These are phyloP conservation scores for Fragaria vesca DNA, from an alignment of 306 rosid genomes.

Conservation along the genomic window DNA sequence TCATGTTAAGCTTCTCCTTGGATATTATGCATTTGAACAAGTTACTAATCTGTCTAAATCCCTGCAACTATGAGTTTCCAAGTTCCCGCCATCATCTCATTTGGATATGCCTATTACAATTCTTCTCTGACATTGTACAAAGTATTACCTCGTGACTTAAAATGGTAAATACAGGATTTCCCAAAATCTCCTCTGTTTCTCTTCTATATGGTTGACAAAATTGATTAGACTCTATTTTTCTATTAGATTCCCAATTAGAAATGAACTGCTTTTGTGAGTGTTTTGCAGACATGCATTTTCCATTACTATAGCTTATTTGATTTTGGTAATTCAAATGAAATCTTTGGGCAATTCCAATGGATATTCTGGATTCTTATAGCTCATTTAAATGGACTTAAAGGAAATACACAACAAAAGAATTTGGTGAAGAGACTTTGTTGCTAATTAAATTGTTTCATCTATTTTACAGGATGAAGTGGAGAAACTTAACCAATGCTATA, in stretches of 20 bases:
- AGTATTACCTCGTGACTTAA: neutral
- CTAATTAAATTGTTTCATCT: neutral
- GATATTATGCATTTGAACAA: neutral
- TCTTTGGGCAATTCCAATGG: neutral
- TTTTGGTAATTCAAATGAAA: neutral
- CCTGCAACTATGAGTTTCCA: neutral
- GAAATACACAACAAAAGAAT: neutral
- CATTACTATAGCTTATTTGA: neutral
- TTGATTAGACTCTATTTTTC: neutral
- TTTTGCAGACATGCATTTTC: neutral
- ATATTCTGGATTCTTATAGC: neutral
- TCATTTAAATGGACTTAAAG: neutral
- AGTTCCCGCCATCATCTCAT: neutral
- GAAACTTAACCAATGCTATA: constrained; percentile 40
- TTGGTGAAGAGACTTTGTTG: neutral
- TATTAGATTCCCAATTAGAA: neutral
- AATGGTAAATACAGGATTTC: neutral
- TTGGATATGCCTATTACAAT: neutral
- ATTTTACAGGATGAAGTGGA: constrained; percentile 47
- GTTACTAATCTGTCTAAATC: neutral
- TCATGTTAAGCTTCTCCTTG: neutral
- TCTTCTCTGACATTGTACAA: neutral
- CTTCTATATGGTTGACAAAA: neutral
- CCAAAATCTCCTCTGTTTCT: neutral
- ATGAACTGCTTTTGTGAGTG: neutral